Conservation (phyloP, 441 rosid genomes). For the Erodium moschatum region DNA sequence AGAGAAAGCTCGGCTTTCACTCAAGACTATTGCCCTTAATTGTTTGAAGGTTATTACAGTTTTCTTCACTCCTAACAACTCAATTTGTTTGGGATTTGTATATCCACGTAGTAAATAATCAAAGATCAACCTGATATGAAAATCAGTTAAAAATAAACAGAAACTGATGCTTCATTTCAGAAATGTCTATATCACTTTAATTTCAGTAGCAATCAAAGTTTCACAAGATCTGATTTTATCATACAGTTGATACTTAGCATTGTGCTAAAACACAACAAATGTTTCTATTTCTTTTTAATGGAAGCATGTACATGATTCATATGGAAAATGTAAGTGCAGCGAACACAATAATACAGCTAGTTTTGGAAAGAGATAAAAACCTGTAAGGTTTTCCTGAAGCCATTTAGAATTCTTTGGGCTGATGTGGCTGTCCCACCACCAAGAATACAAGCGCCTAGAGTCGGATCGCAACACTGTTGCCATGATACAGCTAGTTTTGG, state of each 20-base stretch:
- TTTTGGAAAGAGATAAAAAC: constrained; percentile 25
- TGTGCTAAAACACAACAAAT: not conserved
- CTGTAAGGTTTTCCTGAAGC: constrained; percentile 84
- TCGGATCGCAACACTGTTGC: constrained; percentile 39
- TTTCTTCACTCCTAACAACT: not conserved
- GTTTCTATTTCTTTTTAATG: not conserved
- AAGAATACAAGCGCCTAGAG: constrained; percentile 50
- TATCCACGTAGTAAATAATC: not conserved
- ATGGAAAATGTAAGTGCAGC: not conserved
- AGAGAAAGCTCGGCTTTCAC: not conserved
- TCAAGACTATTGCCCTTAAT: not conserved
- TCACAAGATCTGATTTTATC: not conserved
- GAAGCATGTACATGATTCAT: constrained; percentile 1
- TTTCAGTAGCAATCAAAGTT: not conserved
- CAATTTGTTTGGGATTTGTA: not conserved
- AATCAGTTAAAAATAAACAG: not conserved
- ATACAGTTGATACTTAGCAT: not conserved
- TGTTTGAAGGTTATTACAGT: not conserved
- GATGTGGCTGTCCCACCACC: constrained; percentile 89
- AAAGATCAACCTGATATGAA: not conserved
- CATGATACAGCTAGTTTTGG: constrained; percentile 44
- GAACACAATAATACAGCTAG: not conserved
- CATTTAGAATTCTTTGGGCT: constrained; percentile 76
- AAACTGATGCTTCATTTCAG: not conserved
- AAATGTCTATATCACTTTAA: not conserved